Conservation (phyloP, 2,329 filamentous ascomycete genomes). For the Xylariaceae sp. region DNA sequence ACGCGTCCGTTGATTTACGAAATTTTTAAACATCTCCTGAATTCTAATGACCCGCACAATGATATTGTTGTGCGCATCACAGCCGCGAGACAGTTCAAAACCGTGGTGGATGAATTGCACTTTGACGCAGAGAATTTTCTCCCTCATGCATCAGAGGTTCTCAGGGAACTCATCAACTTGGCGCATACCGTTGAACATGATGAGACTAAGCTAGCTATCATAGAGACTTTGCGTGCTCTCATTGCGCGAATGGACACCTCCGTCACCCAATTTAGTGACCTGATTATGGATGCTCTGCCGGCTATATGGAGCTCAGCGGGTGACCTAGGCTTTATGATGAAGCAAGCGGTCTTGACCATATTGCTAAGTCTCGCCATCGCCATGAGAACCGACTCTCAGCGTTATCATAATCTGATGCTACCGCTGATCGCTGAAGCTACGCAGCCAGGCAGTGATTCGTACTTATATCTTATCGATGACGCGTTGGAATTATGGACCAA, state of each 20-base stretch:
- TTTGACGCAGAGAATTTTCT: conserved; percentile 70
- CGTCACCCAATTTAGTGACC: conserved; percentile 63
- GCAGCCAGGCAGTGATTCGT: conserved; percentile 66
- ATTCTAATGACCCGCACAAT: conserved; percentile 70
- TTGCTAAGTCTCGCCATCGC: conserved; percentile 79
- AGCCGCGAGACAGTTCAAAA: conserved; percentile 76
- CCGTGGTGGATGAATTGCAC: conserved; percentile 76
- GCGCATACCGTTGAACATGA: conserved; percentile 73
- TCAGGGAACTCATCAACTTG: conserved; percentile 69
- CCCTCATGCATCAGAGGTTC: conserved; percentile 68
- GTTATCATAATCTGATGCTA: conserved; percentile 74
- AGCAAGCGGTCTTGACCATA: conserved; percentile 84
- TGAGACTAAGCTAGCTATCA: conserved; percentile 83
- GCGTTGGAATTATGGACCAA: conserved; percentile 83
- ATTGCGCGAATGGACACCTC: conserved; percentile 76
- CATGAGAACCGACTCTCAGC: conserved; percentile 70
- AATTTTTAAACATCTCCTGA: conserved; percentile 81
- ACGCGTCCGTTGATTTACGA: conserved; percentile 74
- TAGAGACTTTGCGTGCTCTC: conserved; percentile 78
- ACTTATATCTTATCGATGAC: conserved; percentile 84
- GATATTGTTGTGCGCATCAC: conserved; percentile 90
- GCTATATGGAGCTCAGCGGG: conserved; percentile 78
- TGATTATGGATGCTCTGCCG: conserved; percentile 75
- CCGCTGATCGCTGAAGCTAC: conserved; percentile 78
- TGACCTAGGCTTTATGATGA: conserved; percentile 79